Base-by-base conservation (phyloP, 345 rosid genomes). In the Camelina sativa region DNA sequence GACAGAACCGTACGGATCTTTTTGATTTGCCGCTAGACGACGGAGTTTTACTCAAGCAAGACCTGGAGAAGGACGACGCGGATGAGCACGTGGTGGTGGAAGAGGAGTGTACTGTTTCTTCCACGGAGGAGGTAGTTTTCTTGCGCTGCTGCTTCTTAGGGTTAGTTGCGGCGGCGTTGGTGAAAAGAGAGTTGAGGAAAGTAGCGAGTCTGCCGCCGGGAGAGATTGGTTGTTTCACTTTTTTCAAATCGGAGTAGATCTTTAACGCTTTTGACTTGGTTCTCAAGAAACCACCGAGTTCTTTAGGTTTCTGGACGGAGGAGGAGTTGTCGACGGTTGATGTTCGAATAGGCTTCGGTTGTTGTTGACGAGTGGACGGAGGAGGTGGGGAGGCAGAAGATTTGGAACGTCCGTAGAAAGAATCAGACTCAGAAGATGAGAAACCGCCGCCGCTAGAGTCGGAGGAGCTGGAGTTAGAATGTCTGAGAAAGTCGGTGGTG, bases 391-490 rank as follows among this genome's bases (percentile, higher is more conserved):
- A 64, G 20, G 35, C 37, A 7, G 67, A 57, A 11, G 80, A 48
- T 46, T 69, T 76, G 51, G 80, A 75, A 59, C 71, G 75, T 11
- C 54, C 51, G 30, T 77, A 74, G 56, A 83, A 63, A 3, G 86
- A 88, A n/a, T 91, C 97, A 0, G 91, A 86, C 58, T 91, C 97
- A 1, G 96, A 94, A 12, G 95, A 88, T 0, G 97, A 94, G 75
- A 89, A 80, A 2, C 86, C 86, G 68, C 87, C 86, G 70, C 87
- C 86, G 69, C 96, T 87, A 0, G 97, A 90, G 22, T 87, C 94
- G 0, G 95, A 91, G 43, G 97, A 91, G 82, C 71, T 84, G 0
- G 95, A 93, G 73, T 83, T 83, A 2, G 91, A 91, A 75, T 87
- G 84, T 32, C 63, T 69, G 15, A 79, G 69, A 11, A 67, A 67